A percentile compares a stretch with the other conserved stretches of the same genome.
phyloP scores from a whole-genome alignment of 495 filamentous ascomycete genomes.

The Hypoxylon crocopeplum region DNA sequence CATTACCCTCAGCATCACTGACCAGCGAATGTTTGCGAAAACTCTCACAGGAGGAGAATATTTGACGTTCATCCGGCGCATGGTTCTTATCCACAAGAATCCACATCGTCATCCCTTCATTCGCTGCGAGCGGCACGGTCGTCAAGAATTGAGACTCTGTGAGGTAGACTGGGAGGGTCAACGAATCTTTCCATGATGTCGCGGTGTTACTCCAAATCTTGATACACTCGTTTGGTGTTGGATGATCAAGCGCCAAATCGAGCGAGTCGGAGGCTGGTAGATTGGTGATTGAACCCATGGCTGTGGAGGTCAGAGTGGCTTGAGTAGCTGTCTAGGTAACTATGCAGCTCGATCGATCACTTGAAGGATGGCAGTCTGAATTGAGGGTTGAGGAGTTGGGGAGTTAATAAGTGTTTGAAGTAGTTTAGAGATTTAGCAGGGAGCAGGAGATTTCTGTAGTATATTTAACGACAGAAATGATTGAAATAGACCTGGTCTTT shows the following conservation, averaged over 20 bases:
- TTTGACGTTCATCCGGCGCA: conserved; percentile 58
- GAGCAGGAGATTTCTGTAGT: no score
- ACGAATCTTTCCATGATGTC: conserved; percentile 68
- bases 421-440: no score
- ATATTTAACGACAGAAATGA: no score
- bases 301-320: no score
- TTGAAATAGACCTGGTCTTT: no score
- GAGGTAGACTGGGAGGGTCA: conserved; percentile 73
- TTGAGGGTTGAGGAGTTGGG: no score
- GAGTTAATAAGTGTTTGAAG: no score
- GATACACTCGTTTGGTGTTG: conserved; percentile 67
- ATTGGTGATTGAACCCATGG: background rate
- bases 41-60: conserved; percentile 81
- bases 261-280: conserved; percentile 60
- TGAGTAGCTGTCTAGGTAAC: no score
- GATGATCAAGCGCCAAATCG: conserved; percentile 66
- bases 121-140: conserved; percentile 66
- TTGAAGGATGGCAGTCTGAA: no score
- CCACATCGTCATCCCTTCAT: conserved; percentile 82
- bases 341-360: no score
- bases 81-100: conserved; percentile 68
- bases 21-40: conserved; percentile 73
- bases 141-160: conserved; percentile 72
- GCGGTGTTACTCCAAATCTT: conserved; percentile 70
- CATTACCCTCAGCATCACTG: conserved; percentile 37